phyloP scores from a whole-genome alignment of 768 basidiomycete genomes.

The Lyophyllum atratum region DNA sequence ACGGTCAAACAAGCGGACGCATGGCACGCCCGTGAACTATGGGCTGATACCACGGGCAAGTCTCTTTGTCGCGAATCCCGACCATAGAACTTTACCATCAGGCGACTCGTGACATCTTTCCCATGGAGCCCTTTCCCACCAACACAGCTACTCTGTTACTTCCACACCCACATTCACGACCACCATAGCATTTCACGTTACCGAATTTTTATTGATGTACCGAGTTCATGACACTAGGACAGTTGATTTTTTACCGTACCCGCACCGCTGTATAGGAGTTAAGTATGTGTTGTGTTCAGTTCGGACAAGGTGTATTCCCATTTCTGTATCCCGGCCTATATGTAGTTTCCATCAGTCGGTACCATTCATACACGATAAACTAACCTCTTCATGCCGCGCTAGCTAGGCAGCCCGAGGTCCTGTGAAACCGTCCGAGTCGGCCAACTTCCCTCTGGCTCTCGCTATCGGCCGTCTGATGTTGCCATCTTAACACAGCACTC shows the following conservation, averaged over 20 bases:
- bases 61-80: constrained; percentile 78
- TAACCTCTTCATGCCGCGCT: neutral
- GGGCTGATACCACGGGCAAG: constrained; percentile 64
- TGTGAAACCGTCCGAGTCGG: neutral
- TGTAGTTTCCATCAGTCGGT: constrained; percentile 5
- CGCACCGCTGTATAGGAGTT: neutral
- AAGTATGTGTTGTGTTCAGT: neutral
- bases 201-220: neutral
- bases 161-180: constrained; percentile 4
- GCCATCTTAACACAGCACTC: neutral
- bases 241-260: neutral
- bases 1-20: constrained; percentile 36
- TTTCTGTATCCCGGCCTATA: neutral
- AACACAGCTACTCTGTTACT: neutral
- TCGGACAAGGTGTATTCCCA: neutral
- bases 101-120: constrained; percentile 16
- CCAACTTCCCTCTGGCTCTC: neutral
- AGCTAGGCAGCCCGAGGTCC: neutral
- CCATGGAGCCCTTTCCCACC: constrained; percentile 1
- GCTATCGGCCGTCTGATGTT: neutral
- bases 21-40: constrained; percentile 47
- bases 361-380: neutral
- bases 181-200: constrained; percentile 9
- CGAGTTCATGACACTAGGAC: neutral
- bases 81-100: constrained; percentile 32